Evolutionary conservation across 352 stramenopile genomes (phyloP), one percentile per base, ranked within the genome.

Genomic region (Globisporangium heterothallicum): DNA sequence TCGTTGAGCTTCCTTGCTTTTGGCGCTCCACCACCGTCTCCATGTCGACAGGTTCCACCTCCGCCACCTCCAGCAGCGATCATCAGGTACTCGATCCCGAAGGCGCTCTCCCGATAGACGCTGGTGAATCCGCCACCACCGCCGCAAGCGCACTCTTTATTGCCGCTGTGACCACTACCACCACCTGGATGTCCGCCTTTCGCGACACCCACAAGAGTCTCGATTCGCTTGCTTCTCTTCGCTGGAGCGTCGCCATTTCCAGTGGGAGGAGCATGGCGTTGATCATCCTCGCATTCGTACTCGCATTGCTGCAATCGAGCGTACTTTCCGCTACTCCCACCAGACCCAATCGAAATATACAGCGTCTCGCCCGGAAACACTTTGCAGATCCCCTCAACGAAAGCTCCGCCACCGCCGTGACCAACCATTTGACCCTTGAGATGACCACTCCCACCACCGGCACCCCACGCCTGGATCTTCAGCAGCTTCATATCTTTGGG

Each of bases 391-490:
- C 68, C 74, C 42, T 92, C 76, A 26, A 87, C 64, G 51, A 89
- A 88, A 12, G 78, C 78, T 4, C 80, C 80, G 8, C 80, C 80
- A 21, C 80, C 80, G 16, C 80, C 80, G 26, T 74, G 63, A 4
- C 80, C 80, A 9, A 72, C 56, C 6, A 53, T 68, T 44, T 87
- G 77, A 12, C 53, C 51, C 18, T 70, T 68, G 14, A 89, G 58
- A 14, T 81, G 58, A 3, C 80, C 80, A 18, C 76, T 88, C n/a
- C 78, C 80, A 12, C 78, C 80, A 14, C 80, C 80, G 4, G 59
- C 78, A 19, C 81, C 81, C 81, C 81, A 89, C 18, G 68, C 76
- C 42, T 92, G 81, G 13, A 89, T 34, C 45, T 92, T 89, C 42
- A 92, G 58, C 24, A 70, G 42, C 35, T 76, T 83, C 26, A 74